Percentiles rank a stretch among this genome's conserved stretches.
Conservation (phyloP, 345 rosid species). For the Lepidium africanum region DNA sequence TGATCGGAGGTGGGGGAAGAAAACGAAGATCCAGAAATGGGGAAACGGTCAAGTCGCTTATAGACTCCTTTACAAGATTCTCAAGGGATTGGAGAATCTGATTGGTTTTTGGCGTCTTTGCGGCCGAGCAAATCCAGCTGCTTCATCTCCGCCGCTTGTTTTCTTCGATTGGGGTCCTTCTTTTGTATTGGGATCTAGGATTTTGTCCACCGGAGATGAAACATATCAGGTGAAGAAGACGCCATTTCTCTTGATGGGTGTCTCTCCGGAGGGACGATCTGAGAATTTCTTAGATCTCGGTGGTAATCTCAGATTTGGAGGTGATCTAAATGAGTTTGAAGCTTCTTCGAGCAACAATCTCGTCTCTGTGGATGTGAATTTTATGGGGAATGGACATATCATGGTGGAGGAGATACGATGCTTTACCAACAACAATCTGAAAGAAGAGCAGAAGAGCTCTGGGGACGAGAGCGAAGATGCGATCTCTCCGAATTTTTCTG, state of each 20-base stretch:
- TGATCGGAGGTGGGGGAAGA: slow-evolving; percentile 67
- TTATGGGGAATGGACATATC: slow-evolving; percentile 55
- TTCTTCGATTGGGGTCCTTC: slow-evolving; percentile 86
- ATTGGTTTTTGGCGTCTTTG: slow-evolving; percentile 94
- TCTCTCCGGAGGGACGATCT: slow-evolving; percentile 49
- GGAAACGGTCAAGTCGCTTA: slow-evolving; percentile 53
- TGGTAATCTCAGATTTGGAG: slow-evolving; percentile 26
- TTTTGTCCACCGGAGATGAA: slow-evolving; percentile 42
- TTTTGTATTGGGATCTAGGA: slow-evolving; percentile 56
- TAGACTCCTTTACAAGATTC: slow-evolving; percentile 58
- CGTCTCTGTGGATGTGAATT: slow-evolving; percentile 61
- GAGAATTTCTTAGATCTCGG: slow-evolving; percentile 47
- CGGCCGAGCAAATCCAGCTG: slow-evolving; percentile 34
- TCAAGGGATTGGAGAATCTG: slow-evolving; percentile 51
- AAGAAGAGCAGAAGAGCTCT: slow-evolving; percentile 26
- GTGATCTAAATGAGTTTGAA: slow-evolving; percentile 22
- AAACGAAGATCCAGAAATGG: slow-evolving; percentile 70
- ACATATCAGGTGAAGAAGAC: slow-evolving; percentile 39
- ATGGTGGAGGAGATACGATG: slow-evolving; percentile 57
- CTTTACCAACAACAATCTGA: slow-evolving; percentile 1
- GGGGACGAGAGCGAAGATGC: slow-evolving; percentile 40
- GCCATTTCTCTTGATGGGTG: slow-evolving; percentile 58
- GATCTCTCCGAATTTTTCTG: slow-evolving; percentile 45
- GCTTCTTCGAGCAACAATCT: slow-evolving; percentile 31
- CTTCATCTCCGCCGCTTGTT: slow-evolving; percentile 47